phyloP scores from a whole-genome alignment of 148 eudicot species.

The Dianthus caryophyllus region DNA sequence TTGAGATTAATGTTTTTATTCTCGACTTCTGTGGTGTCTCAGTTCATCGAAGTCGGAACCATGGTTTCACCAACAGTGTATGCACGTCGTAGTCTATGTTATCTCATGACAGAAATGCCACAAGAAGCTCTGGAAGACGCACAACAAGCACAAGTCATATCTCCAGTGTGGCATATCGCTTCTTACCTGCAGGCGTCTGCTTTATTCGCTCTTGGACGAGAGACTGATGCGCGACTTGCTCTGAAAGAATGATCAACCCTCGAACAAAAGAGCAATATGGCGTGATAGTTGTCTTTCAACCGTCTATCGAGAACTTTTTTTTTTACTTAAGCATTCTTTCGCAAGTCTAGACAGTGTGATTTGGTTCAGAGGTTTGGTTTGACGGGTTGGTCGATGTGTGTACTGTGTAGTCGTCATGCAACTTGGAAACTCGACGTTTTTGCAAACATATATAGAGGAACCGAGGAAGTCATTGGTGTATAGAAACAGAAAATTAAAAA shows the following conservation, averaged over 20 bases:
- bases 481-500: neutral
- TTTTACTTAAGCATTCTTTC: slow-evolving; percentile 1
- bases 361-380: slow-evolving; percentile 4
- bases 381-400: neutral
- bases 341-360: neutral
- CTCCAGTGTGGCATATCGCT: slow-evolving; percentile 82
- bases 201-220: slow-evolving; percentile 62
- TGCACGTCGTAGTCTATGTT: slow-evolving; percentile 89
- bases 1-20: neutral
- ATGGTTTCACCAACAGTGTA: slow-evolving; percentile 82
- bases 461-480: neutral
- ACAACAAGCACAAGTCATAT: slow-evolving; percentile 69
- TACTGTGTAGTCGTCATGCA: neutral
- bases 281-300: neutral
- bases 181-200: slow-evolving; percentile 87
- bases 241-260: slow-evolving; percentile 72
- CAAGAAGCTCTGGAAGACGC: slow-evolving; percentile 82
- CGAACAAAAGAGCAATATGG: slow-evolving; percentile 50
- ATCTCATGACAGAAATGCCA: slow-evolving; percentile 79
- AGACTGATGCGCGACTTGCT: slow-evolving; percentile 86
- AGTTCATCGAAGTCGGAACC: slow-evolving; percentile 90
- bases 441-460: slow-evolving; percentile 7
- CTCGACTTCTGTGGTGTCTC: slow-evolving; percentile 10
- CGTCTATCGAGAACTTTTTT: neutral
- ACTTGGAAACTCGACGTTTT: slow-evolving; percentile 3